Base-by-base conservation (phyloP, 2,329 filamentous ascomycete species). In the Trichoderma brevicompactum region DNA sequence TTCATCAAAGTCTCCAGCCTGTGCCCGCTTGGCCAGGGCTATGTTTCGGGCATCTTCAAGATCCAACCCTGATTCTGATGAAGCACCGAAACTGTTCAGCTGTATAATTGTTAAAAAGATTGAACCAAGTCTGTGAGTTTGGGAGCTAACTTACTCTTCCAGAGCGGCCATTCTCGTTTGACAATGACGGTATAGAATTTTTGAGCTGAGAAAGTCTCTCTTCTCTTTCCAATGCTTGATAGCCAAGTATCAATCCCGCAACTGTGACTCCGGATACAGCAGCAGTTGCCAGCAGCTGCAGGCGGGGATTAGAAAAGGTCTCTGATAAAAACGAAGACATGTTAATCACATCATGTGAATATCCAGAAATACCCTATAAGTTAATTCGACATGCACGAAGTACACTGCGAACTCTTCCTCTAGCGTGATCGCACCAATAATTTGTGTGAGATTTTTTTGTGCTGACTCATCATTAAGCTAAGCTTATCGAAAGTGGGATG, bases 221-320 rank as follows among this genome's bases (percentile, higher is more conserved):
- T 66, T 84, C 80, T 36, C 84, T 76, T 67, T 84, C 81, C n/a
- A 88, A 75, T 44, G 81, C 81, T 74, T 90, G 88, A 70, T 87
- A 88, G 19, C 85, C 85, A 13, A 90, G 76, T 38, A 90, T 81
- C 7, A 86, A 79, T n/a, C 81, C 81, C 2, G 87, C 87, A 32
- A 85, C 87, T 0, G 87, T 80, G 8, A 82, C 83, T 17, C 87
- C 87, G 0, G 87, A 89, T 13, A 86, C 78, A 23, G 92, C 80
- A 2, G 92, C 92, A 0, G 91, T 92, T 3, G 89, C 85, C 17
- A 87, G 84, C 41, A 95, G 80, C 75, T 93, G 91, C 48, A 83
- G 74, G 32, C 80, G 81, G 40, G 81, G 77, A 70, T 78, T 82
- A 44, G 79, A 76, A 46, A 81, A 72, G 5, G 79, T 76, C 61